A percentile compares a stretch with the other conserved stretches of the same genome.
phyloP scores from a whole-genome alignment of 768 basidiomycete species.

The Amanita phalloides region DNA sequence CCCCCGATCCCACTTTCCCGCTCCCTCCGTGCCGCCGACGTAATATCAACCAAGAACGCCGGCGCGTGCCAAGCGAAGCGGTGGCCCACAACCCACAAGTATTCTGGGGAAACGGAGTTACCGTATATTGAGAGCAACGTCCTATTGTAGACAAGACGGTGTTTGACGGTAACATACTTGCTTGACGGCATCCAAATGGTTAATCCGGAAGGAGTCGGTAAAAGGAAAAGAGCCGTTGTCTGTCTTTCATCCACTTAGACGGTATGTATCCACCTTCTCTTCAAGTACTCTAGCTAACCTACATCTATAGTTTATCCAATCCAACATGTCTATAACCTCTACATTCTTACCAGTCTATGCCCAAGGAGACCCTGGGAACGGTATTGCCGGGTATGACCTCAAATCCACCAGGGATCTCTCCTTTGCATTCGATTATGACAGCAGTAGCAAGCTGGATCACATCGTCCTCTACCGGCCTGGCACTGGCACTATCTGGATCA shows the following conservation, averaged over 20 bases:
- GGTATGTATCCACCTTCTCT: not conserved
- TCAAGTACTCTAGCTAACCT: not conserved
- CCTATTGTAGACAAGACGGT: too few species aligned
- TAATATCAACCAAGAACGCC: slow-evolving; percentile 70
- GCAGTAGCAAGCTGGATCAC: slow-evolving; percentile 7
- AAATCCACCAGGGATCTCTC: slow-evolving; percentile 1
- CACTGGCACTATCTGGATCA: slow-evolving; percentile 6
- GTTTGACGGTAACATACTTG: too few species aligned
- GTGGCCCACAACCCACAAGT: too few species aligned
- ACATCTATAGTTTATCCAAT: slow-evolving; percentile 1
- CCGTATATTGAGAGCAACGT: too few species aligned
- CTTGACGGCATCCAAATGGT: too few species aligned
- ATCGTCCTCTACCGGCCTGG: slow-evolving; percentile 7
- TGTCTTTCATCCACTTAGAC: not conserved
- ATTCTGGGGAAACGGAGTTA: too few species aligned
- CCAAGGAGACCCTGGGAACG: not conserved
- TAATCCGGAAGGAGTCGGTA: too few species aligned
- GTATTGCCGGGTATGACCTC: slow-evolving; percentile 4
- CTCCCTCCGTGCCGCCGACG: slow-evolving; percentile 50
- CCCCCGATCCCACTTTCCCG: slow-evolving; percentile 51
- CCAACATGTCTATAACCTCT: not conserved
- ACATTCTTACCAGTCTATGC: not conserved
- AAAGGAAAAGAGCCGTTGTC: not conserved
- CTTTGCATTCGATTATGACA: slow-evolving; percentile 6
- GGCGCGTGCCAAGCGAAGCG: slow-evolving; percentile 26